These are phyloP conservation scores for Russula lepida DNA, from an alignment of 768 basidiomycete genomes.

Conservation along the genomic window DNA sequence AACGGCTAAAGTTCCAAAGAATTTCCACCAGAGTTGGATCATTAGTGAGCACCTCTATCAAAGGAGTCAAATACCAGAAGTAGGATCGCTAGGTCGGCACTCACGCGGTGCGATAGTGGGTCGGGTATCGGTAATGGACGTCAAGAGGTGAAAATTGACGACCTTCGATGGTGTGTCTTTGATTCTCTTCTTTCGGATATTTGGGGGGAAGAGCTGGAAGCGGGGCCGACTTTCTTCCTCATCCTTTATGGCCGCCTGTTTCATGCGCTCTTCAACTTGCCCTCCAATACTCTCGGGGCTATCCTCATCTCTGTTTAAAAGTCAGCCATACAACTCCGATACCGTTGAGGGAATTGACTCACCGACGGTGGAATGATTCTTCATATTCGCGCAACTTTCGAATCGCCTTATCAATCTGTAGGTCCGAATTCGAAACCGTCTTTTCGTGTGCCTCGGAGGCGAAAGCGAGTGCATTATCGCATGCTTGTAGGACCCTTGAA, in stretches of 20 bases:
- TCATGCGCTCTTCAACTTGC: not conserved
- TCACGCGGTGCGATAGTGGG: not conserved
- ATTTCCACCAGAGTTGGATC: not conserved
- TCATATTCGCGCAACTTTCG: not conserved
- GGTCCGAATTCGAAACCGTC: no score
- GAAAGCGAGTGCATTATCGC: not conserved
- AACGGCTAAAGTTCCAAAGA: constrained; percentile 9
- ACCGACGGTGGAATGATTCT: not conserved
- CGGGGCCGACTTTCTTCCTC: no score
- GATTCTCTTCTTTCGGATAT: not conserved
- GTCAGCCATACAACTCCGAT: not conserved
- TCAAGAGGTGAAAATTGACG: not conserved
- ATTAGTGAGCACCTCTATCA: not conserved
- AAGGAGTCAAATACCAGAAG: not conserved
- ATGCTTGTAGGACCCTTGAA: not conserved
- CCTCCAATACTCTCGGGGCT: not conserved
- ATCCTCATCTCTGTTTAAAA: not conserved
- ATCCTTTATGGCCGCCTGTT: not conserved
- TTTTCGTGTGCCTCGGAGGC: not conserved
- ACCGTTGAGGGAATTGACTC: not conserved
- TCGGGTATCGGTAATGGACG: not conserved
- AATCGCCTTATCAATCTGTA: not conserved
- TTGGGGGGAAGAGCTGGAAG: not conserved
- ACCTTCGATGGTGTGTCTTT: not conserved
- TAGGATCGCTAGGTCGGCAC: not conserved